Conservation (phyloP, 2,329 filamentous ascomycete genomes). For the Alternaria triticimaculans region DNA sequence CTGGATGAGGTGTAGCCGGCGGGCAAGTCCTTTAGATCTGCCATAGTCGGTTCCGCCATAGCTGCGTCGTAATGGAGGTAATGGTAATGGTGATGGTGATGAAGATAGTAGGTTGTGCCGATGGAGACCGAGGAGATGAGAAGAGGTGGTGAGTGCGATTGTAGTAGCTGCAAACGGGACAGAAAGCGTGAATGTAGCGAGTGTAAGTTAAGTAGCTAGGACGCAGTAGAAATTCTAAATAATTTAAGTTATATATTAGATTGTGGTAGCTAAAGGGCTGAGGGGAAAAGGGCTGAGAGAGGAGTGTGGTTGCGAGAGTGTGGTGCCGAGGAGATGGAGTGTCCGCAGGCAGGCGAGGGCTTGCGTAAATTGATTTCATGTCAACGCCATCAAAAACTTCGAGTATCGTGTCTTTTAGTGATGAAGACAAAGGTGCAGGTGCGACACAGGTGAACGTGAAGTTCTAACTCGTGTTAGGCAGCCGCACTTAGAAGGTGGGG, state of each 20-base stretch:
- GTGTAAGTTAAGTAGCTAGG: too few relatives aligned
- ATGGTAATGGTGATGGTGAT: neutral
- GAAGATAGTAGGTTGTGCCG: neutral
- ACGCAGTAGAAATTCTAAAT: too few relatives aligned
- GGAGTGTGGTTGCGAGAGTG: too few relatives aligned
- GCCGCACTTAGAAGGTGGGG: neutral
- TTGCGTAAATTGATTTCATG: neutral
- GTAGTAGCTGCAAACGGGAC: too few relatives aligned
- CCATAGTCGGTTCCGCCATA: neutral
- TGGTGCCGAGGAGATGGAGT: neutral
- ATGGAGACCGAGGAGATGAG: neutral
- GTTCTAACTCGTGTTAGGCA: neutral
- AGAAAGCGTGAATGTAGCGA: too few relatives aligned
- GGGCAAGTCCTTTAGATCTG: neutral
- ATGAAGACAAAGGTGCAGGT: neutral
- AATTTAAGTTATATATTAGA: too few relatives aligned
- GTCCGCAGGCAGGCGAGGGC: neutral
- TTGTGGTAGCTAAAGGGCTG: too few relatives aligned
- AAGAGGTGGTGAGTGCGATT: too few relatives aligned
- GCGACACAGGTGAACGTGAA: neutral
- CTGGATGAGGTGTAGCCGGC: neutral
- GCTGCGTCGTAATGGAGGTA: neutral
- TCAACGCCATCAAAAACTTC: neutral
- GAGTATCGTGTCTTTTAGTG: neutral
- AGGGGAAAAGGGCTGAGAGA: too few relatives aligned